Conservation (phyloP, 2,329 filamentous ascomycete species). For the Aspergillus spinulosporus region DNA sequence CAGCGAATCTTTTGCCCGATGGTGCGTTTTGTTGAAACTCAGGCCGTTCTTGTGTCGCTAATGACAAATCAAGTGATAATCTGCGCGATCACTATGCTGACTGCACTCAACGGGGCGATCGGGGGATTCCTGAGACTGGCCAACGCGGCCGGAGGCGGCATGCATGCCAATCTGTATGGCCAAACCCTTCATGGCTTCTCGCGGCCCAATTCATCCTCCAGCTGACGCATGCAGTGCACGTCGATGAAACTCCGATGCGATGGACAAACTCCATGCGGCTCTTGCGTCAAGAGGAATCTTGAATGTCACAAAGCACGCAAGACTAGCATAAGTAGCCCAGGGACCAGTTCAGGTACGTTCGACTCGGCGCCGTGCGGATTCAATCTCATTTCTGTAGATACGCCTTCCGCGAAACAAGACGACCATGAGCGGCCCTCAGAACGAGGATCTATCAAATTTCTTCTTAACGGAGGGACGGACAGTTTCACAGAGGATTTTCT, state of each 20-base stretch:
- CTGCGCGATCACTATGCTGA: slow-evolving; percentile 49
- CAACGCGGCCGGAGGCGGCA: slow-evolving; percentile 49
- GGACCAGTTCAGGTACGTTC: slow-evolving; percentile 23
- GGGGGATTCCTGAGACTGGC: slow-evolving; percentile 47
- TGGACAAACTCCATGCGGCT: slow-evolving; percentile 45
- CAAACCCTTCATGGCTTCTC: neutral
- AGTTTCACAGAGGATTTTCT: slow-evolving; percentile 49
- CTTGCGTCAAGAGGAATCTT: slow-evolving; percentile 46
- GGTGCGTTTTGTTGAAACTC: slow-evolving; percentile 32
- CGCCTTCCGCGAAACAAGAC: slow-evolving; percentile 27
- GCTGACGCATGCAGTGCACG: slow-evolving; percentile 40
- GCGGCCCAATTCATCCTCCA: neutral
- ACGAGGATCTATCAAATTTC: slow-evolving; percentile 49
- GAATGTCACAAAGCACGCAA: slow-evolving; percentile 41
- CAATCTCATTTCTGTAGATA: slow-evolving; percentile 14
- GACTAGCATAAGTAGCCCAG: slow-evolving; percentile 18
- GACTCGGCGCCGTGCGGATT: neutral
- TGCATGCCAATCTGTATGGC: slow-evolving; percentile 49
- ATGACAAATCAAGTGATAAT: slow-evolving; percentile 40
- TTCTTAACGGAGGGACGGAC: slow-evolving; percentile 48
- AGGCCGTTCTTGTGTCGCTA: neutral
- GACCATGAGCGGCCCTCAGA: slow-evolving; percentile 39
- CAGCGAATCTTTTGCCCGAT: slow-evolving; percentile 47
- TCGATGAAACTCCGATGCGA: slow-evolving; percentile 52
- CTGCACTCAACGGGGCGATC: slow-evolving; percentile 45